phyloP scores from a whole-genome alignment of 2,329 filamentous ascomycete species.

The Celoporthe dispersa region DNA sequence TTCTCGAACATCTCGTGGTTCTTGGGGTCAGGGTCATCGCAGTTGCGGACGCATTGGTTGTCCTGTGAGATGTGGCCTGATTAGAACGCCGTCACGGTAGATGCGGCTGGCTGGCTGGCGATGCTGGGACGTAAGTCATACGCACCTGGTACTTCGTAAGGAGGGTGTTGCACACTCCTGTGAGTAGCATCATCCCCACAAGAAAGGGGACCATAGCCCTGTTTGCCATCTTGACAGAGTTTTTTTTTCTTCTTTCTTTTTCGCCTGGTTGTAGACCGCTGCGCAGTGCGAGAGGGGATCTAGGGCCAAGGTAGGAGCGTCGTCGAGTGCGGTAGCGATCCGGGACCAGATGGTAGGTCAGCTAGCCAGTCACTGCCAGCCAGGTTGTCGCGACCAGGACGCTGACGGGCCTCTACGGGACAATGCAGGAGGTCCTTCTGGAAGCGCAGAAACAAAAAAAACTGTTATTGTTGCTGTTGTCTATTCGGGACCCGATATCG shows the following conservation, averaged over 20 bases:
- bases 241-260: no score
- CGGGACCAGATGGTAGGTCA: constrained; percentile 15
- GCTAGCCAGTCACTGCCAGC: constrained; percentile 6
- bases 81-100: constrained; percentile 30
- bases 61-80: constrained; percentile 59
- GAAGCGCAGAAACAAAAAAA: neutral
- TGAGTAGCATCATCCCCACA: constrained; percentile 95
- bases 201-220: constrained; percentile 78
- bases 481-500: constrained; percentile 27
- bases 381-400: constrained; percentile 9
- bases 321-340: constrained; percentile 16
- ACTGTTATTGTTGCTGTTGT: neutral
- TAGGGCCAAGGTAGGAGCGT: neutral
- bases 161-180: constrained; percentile 94
- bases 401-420: neutral
- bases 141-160: constrained; percentile 93
- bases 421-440: neutral
- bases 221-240: constrained; percentile 62
- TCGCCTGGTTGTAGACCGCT: constrained; percentile 10
- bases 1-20: constrained; percentile 83
- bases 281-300: neutral
- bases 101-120: constrained; percentile 5
- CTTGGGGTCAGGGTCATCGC: constrained; percentile 69
- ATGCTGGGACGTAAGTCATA: constrained; percentile 26
- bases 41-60: constrained; percentile 95